Percentiles rank a stretch among this genome's conserved stretches.
phyloP scores from a whole-genome alignment of 768 basidiomycete species.

The Dioszegia crocea region DNA sequence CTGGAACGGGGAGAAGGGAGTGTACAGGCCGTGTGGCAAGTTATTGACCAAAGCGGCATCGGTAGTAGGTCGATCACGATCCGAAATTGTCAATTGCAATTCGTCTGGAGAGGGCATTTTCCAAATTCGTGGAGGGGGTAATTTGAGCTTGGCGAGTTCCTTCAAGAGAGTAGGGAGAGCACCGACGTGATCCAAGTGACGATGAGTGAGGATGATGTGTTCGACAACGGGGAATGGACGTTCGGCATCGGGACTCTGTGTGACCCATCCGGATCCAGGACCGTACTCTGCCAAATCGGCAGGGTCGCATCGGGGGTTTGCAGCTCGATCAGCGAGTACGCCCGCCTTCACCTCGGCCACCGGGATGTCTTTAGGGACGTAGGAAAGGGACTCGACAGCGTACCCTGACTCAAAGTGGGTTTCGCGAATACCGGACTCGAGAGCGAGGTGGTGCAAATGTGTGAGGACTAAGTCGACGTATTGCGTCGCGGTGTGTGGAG shows the following conservation, averaged over 20 bases:
- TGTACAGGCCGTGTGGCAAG: constrained; percentile 32
- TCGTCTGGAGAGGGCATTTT: constrained; percentile 45
- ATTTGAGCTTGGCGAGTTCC: constrained; percentile 62
- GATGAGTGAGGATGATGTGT: constrained; percentile 87
- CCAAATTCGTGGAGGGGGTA: constrained; percentile 47
- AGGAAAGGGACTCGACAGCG: constrained; percentile 16
- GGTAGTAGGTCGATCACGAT: constrained; percentile 25
- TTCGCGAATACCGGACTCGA: constrained; percentile 37
- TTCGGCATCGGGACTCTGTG: not conserved
- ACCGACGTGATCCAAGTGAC: constrained; percentile 79
- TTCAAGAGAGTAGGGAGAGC: constrained; percentile 69
- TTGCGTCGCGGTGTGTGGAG: constrained; percentile 36
- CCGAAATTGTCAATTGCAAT: constrained; percentile 17
- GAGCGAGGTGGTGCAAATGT: constrained; percentile 38
- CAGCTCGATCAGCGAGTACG: constrained; percentile 13
- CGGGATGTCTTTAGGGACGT: constrained; percentile 18
- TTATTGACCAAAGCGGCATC: constrained; percentile 32
- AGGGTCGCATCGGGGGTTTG: constrained; percentile 17
- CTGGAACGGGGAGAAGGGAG: constrained; percentile 37
- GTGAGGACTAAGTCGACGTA: constrained; percentile 36
- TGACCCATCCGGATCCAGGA: constrained; percentile 19
- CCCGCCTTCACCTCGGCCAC: constrained; percentile 20
- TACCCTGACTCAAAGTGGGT: constrained; percentile 31
- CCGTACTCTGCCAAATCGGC: constrained; percentile 31
- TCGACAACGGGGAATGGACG: constrained; percentile 59